Evolutionary conservation across 441 rosid genomes (phyloP).

Genomic region (Populus hybrid): DNA sequence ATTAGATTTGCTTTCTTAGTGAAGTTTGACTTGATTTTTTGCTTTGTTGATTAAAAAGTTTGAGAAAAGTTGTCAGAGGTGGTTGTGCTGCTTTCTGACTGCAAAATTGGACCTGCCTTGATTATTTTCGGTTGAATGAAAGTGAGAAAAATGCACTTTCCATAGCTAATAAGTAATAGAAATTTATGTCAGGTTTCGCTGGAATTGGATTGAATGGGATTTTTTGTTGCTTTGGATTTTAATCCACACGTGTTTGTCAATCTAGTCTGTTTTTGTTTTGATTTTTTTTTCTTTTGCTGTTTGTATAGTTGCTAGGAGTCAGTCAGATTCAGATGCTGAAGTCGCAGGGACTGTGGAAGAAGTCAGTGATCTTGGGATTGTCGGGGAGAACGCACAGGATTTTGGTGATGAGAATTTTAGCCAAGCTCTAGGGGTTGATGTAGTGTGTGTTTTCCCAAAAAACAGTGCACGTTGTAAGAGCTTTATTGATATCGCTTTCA

Average conservation of each 20-base stretch:
- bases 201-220: background rate
- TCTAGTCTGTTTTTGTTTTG: background rate
- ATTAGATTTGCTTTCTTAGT: background rate
- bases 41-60: background rate
- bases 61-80: background rate
- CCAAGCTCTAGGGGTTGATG: slow-evolving; percentile 76
- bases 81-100: background rate
- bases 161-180: background rate
- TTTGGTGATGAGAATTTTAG: slow-evolving; percentile 51
- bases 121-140: background rate
- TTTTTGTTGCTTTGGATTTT: background rate
- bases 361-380: slow-evolving; percentile 65
- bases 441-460: slow-evolving; percentile 77
- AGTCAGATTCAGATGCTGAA: slow-evolving; percentile 58
- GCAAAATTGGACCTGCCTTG: background rate
- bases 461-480: slow-evolving; percentile 67
- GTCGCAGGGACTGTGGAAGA: slow-evolving; percentile 50
- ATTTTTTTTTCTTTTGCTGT: slow-evolving; percentile 1
- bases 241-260: background rate
- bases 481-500: background rate
- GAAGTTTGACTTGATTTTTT: background rate
- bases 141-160: background rate
- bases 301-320: slow-evolving; percentile 68
- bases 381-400: slow-evolving; percentile 76
- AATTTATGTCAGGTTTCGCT: background rate